A percentile compares a stretch with the other conserved stretches of the same genome.
These are phyloP conservation scores for Hypoxylon sp. DNA, from an alignment of 2,329 filamentous ascomycete species.

Conservation along the genomic window DNA sequence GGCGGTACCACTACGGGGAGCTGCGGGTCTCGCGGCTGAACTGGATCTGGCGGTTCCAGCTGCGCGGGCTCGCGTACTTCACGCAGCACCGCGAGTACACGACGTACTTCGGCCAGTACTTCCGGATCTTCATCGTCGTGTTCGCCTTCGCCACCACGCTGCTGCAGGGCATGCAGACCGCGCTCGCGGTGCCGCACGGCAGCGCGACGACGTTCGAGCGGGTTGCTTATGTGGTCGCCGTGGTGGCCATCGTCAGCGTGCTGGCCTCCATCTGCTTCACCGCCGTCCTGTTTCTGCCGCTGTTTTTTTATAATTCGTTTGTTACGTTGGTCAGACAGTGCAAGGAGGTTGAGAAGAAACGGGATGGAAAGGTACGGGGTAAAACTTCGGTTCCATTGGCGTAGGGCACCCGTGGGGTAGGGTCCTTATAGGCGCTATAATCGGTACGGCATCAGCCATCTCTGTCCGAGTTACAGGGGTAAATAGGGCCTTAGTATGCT, in stretches of 20 bases:
- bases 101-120: not conserved
- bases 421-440: too few species aligned
- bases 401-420: too few species aligned
- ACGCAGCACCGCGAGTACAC: not conserved
- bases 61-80: not conserved
- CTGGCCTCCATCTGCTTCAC: not conserved
- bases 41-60: not conserved
- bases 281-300: not conserved
- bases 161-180: not conserved
- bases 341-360: not conserved
- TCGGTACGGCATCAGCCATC: too few species aligned
- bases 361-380: too few species aligned
- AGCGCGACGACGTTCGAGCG: too few species aligned
- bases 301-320: not conserved
- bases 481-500: too few species aligned
- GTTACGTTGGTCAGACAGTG: not conserved
- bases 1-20: not conserved
- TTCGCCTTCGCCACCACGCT: not conserved
- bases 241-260: not conserved
- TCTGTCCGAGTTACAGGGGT: too few species aligned
- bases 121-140: not conserved
- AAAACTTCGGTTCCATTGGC: too few species aligned
- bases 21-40: not conserved
- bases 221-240: not conserved
- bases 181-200: not conserved